A percentile compares a stretch with the other conserved stretches of the same genome.
Conservation (phyloP, 2,329 filamentous ascomycete genomes). For the Gliomastix tumulicola region DNA sequence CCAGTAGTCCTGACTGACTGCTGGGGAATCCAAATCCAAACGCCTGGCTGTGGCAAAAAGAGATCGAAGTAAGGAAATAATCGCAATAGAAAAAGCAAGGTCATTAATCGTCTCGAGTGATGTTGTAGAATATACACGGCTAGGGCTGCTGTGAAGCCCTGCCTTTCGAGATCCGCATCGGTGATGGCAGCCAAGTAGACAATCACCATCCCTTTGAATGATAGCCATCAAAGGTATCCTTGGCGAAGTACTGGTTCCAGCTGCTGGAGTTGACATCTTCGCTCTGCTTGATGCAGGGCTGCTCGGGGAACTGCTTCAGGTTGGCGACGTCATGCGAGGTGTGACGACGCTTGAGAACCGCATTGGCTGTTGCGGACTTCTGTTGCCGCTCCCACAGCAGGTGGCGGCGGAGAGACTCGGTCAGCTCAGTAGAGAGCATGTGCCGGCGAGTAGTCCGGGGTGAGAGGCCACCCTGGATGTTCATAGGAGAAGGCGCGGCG, state of each 20-base stretch:
- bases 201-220: constrained; percentile 36
- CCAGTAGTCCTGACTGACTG: too few relatives aligned
- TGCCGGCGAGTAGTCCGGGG: constrained; percentile 87
- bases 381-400: constrained; percentile 94
- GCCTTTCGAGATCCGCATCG: background rate
- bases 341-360: constrained; percentile 82
- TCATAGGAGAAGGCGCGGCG: constrained; percentile 58
- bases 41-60: too few relatives aligned
- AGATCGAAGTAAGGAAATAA: too few relatives aligned
- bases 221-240: constrained; percentile 54
- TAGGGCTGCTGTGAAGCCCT: background rate
- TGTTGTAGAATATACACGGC: constrained; percentile 1
- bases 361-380: constrained; percentile 82
- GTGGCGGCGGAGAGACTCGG: constrained; percentile 84
- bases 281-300: constrained; percentile 50
- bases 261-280: constrained; percentile 62
- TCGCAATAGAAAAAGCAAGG: too few relatives aligned
- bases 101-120: too few relatives aligned
- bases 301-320: constrained; percentile 73
- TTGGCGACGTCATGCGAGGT: constrained; percentile 89
- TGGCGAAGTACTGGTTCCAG: constrained; percentile 81
- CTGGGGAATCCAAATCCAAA: too few relatives aligned
- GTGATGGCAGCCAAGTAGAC: too few relatives aligned
- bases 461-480: constrained; percentile 71
- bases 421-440: constrained; percentile 93